phyloP scores from a whole-genome alignment of 106 monocot species.

The Allium sativum region DNA sequence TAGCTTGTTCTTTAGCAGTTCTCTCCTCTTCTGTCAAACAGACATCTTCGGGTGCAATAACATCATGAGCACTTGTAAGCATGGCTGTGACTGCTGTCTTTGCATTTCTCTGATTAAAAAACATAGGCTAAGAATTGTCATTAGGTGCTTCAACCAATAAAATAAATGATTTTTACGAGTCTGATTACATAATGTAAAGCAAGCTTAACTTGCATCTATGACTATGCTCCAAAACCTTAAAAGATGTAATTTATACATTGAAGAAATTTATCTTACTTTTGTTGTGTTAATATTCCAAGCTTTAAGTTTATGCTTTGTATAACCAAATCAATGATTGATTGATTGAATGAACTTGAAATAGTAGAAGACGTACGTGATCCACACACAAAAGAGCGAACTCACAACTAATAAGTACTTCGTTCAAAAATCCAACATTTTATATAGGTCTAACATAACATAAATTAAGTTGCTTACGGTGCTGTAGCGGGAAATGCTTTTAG shows the following conservation, averaged over 20 bases:
- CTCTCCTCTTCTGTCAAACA: slow-evolving; percentile 64
- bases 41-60: slow-evolving; percentile 44
- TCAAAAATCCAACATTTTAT: too few species aligned
- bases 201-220: neutral
- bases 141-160: neutral
- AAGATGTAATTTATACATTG: neutral
- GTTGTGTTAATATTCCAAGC: neutral
- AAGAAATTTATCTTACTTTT: neutral
- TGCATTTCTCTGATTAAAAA: slow-evolving; percentile 40
- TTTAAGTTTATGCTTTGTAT: neutral
- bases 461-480: neutral
- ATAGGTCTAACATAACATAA: neutral
- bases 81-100: slow-evolving; percentile 91
- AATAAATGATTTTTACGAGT: neutral
- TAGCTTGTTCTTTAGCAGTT: slow-evolving; percentile 65
- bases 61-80: slow-evolving; percentile 65
- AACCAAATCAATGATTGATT: neutral
- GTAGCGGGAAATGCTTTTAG: neutral
- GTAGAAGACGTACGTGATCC: neutral
- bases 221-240: neutral
- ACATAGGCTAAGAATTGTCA: neutral
- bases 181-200: neutral
- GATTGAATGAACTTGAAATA: neutral
- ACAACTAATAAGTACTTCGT: too few species aligned
- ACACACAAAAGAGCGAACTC: too few species aligned